Conservation (phyloP, 163 green algal species). For the Prototheca wickerhamii region DNA sequence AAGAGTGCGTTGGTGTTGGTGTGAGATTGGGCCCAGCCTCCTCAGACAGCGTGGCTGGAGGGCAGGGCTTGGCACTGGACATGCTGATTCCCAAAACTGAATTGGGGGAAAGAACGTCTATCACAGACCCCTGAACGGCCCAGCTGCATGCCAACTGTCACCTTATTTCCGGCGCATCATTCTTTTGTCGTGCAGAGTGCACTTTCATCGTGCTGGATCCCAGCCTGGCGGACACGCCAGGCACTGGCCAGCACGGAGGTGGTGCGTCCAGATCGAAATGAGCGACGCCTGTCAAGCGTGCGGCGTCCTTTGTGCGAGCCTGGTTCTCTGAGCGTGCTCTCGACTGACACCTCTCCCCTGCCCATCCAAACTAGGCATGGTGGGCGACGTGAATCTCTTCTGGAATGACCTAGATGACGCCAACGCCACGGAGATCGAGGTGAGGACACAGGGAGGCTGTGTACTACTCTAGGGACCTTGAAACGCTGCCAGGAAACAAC, state of each 20-base stretch:
- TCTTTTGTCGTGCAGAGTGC: conserved; percentile 36
- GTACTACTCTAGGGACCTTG: background rate
- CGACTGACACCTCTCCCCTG: too few relatives aligned
- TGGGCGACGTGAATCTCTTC: conserved; percentile 73
- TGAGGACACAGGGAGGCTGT: background rate
- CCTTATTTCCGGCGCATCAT: background rate
- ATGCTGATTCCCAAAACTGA: too few relatives aligned
- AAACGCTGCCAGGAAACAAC: background rate
- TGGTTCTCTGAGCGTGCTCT: too few relatives aligned
- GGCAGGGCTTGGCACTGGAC: too few relatives aligned
- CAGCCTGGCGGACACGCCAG: conserved; percentile 20
- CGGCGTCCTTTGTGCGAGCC: too few relatives aligned
- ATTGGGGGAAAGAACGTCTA: background rate
- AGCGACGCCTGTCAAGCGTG: background rate
- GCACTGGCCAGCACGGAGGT: conserved; percentile 31
- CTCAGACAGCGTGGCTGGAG: too few relatives aligned
- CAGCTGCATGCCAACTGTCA: too few relatives aligned
- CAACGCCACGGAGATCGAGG: conserved; percentile 44
- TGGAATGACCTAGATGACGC: conserved; percentile 62
- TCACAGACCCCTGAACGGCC: too few relatives aligned
- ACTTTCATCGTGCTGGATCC: conserved; percentile 75
- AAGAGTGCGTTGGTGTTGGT: conserved; percentile 35
- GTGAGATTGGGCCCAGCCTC: too few relatives aligned
- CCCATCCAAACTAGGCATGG: conserved; percentile 24
- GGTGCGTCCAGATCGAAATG: conserved; percentile 4